Evolutionary conservation across 176 grass and related monocot genomes (phyloP).

Genomic region (Hordeum marinum): DNA sequence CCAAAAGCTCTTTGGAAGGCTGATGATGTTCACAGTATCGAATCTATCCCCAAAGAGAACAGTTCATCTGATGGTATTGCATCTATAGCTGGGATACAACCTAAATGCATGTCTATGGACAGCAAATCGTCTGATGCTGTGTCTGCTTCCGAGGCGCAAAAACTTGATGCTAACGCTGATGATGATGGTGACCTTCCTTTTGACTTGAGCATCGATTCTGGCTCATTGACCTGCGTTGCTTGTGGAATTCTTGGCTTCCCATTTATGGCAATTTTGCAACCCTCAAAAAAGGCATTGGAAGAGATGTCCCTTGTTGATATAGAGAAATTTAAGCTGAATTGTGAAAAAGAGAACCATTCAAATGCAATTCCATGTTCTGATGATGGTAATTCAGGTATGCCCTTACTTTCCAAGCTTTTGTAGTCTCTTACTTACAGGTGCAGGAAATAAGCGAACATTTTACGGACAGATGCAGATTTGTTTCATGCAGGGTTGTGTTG

Average conservation of each 20-base stretch:
- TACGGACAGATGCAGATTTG: slow-evolving; percentile 1
- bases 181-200: slow-evolving; percentile 77
- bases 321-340: slow-evolving; percentile 27
- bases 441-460: background rate
- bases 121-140: slow-evolving; percentile 14
- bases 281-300: slow-evolving; percentile 65
- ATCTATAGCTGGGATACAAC: background rate
- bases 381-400: slow-evolving; percentile 34
- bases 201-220: slow-evolving; percentile 93
- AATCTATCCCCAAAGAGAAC: slow-evolving; percentile 18
- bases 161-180: slow-evolving; percentile 23
- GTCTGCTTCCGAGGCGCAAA: slow-evolving; percentile 15
- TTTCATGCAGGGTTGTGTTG: background rate
- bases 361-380: slow-evolving; percentile 14
- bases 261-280: slow-evolving; percentile 95
- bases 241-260: slow-evolving; percentile 98
- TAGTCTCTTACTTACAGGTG: background rate
- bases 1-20: slow-evolving; percentile 36
- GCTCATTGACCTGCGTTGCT: slow-evolving; percentile 92
- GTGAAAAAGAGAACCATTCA: slow-evolving; percentile 28
- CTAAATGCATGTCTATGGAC: slow-evolving; percentile 12
- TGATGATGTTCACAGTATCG: slow-evolving; percentile 18
- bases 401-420: background rate
- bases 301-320: slow-evolving; percentile 44
- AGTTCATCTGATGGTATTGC: slow-evolving; percentile 10